phyloP scores from a whole-genome alignment of 768 basidiomycete species.

The Hericium coralloides region DNA sequence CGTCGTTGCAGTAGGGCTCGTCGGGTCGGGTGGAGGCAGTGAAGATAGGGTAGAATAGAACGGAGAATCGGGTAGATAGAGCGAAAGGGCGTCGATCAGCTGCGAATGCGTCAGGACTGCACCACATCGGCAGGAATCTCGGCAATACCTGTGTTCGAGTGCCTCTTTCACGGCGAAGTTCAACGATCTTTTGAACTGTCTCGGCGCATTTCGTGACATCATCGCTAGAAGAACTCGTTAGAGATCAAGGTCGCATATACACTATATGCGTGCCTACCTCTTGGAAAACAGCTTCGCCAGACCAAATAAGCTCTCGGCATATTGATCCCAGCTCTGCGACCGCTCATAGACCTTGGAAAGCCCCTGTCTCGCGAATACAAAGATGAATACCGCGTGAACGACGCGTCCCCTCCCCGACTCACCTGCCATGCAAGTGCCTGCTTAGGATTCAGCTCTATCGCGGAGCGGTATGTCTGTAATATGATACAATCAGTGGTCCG shows the following conservation, averaged over 20 bases:
- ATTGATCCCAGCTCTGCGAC: conserved; percentile 46
- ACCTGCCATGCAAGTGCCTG: conserved; percentile 86
- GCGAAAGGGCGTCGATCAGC: conserved; percentile 57
- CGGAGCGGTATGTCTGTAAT: conserved; percentile 70
- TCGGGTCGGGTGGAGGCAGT: conserved; percentile 70
- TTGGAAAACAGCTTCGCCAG: conserved; percentile 52
- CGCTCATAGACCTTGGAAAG: conserved; percentile 66
- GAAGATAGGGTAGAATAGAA: conserved; percentile 51
- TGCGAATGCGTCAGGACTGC: conserved; percentile 21
- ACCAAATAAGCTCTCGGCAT: conserved; percentile 41
- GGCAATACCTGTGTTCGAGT: conserved; percentile 43
- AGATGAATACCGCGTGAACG: not conserved
- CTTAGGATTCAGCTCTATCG: conserved; percentile 57
- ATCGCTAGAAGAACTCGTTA: not conserved
- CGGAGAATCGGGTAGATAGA: conserved; percentile 68
- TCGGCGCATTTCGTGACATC: conserved; percentile 80
- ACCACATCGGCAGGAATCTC: not conserved
- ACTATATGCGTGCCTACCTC: conserved; percentile 33
- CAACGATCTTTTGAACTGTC: conserved; percentile 66
- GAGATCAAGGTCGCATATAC: not conserved
- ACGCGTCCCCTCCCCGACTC: conserved; percentile 8
- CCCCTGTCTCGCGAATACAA: conserved; percentile 38
- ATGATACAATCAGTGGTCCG: conserved; percentile 13
- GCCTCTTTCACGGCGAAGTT: conserved; percentile 51
- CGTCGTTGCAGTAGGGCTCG: conserved; percentile 57